Evolutionary conservation across 139 green algal species (phyloP).

Genomic region (Chlorella sp.): DNA sequence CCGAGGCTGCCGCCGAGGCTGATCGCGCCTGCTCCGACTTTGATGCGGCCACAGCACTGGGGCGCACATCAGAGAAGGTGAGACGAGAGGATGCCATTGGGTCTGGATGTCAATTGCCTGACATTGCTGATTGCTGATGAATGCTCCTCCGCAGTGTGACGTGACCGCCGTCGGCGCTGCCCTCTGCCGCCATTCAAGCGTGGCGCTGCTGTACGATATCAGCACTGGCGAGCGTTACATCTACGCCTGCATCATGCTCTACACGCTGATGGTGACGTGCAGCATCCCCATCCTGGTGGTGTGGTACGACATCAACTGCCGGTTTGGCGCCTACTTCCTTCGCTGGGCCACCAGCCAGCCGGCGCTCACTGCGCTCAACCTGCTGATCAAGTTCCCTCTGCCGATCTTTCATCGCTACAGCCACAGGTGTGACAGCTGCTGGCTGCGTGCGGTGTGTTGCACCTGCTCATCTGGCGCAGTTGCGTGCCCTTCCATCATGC

Average conservation of each 20-base stretch:
- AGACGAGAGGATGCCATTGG: background rate
- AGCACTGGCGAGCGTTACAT: background rate
- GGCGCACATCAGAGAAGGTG: background rate
- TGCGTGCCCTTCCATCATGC: background rate
- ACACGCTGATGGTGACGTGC: background rate
- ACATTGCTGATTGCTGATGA: background rate
- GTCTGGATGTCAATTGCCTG: background rate
- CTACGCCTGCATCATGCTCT: conserved; percentile 1
- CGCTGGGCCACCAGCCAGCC: background rate
- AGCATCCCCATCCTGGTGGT: background rate
- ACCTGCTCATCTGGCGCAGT: background rate
- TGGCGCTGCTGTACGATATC: background rate
- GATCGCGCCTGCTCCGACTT: background rate
- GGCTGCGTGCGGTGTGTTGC: background rate
- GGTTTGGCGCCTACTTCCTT: conserved; percentile 1
- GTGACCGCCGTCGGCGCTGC: background rate
- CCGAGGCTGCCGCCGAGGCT: background rate
- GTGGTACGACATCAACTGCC: conserved; percentile 5
- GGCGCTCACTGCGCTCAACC: background rate
- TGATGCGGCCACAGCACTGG: background rate
- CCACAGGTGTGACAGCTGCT: background rate
- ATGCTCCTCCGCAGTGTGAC: background rate
- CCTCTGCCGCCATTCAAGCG: background rate
- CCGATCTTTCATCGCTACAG: background rate
- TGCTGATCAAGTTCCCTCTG: background rate